Base-by-base conservation (phyloP, 441 rosid genomes). In the Isatis lusitanica region DNA sequence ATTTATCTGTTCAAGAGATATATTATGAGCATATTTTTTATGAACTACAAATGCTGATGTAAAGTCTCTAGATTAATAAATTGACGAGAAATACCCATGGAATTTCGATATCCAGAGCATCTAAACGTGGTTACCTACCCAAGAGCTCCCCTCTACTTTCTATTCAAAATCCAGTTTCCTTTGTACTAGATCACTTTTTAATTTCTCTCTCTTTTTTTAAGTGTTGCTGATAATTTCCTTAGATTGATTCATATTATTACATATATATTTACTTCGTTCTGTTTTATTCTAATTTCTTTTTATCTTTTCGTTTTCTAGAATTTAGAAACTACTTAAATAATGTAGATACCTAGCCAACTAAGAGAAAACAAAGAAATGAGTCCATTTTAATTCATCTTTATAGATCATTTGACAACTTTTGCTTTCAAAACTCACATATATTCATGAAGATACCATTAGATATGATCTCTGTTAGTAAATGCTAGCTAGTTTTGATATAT, bases 61-160 rank as follows among this genome's bases (percentile, higher is more conserved):
- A 16, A 30, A 44, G 4, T 24, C 48, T 70, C 6, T 60, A 59
- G 50, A 36, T 15, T 21, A 36, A 7, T 40, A 17, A 13, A 55
- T 35, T 16, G 42, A 57, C 40, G 40, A 9, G 5, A 56, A 11
- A 44, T 17, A 55, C 63, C 55, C 28, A 43, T 6, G 15, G 69
- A 64, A 47, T 31, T 43, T 43, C 13, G 21, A 31, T 30, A 44
- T 16, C 42, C 9, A 56, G 55, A 31, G 26, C 18, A 68, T 33
- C 52, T 30, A 70, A 59, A 59, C 66, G 67, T 70, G 74, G 74
- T 70, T 36, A 70, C 74, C 74, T 59, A 70, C 74, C 67, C 50
- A 70, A 48, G 74, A 59, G 67, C 66, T 59, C 38, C 50, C 48
- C 58, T 6, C n/a, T 47, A 36, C 8, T 59, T 47, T 70, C 59